Percentiles rank a stretch among this genome's conserved stretches.
These are phyloP conservation scores for Kodamaea fungicola DNA, from an alignment of 1,139 yeast species.

Conservation along the genomic window DNA sequence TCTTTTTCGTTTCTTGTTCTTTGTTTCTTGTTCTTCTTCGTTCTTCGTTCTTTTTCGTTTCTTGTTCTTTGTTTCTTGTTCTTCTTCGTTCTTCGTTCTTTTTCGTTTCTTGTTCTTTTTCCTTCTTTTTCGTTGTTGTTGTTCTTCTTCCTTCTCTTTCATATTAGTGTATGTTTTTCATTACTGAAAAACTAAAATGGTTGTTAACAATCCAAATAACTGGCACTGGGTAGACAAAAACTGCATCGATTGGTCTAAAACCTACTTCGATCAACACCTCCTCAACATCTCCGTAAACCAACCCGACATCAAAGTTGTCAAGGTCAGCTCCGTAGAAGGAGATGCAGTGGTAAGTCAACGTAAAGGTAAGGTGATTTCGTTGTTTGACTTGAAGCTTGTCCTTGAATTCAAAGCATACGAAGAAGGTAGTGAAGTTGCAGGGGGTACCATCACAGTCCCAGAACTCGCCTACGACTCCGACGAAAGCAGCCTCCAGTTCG, in stretches of 20 bases:
- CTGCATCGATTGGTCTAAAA: slow-evolving; percentile 86
- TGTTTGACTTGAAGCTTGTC: slow-evolving; percentile 75
- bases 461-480: slow-evolving; percentile 96
- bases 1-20: no score
- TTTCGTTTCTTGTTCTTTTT: no score
- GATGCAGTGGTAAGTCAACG: slow-evolving; percentile 96
- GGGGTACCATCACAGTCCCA: slow-evolving; percentile 78
- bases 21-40: no score
- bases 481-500: slow-evolving; percentile 79
- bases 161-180: no score
- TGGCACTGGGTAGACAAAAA: slow-evolving; percentile 99
- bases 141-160: no score
- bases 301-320: slow-evolving; percentile 41
- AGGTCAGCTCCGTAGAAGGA: slow-evolving; percentile 77
- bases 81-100: no score
- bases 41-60: no score
- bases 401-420: slow-evolving; percentile 54
- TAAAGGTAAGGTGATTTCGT: slow-evolving; percentile 91
- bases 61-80: no score
- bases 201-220: slow-evolving; percentile 49
- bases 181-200: no score
- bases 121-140: no score
- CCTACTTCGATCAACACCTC: slow-evolving; percentile 64
- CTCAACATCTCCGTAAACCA: slow-evolving; percentile 43
- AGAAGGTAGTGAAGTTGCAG: slow-evolving; percentile 29